phyloP scores from a whole-genome alignment of 108 stramenopile genomes.

The Craspedostauros australis region DNA sequence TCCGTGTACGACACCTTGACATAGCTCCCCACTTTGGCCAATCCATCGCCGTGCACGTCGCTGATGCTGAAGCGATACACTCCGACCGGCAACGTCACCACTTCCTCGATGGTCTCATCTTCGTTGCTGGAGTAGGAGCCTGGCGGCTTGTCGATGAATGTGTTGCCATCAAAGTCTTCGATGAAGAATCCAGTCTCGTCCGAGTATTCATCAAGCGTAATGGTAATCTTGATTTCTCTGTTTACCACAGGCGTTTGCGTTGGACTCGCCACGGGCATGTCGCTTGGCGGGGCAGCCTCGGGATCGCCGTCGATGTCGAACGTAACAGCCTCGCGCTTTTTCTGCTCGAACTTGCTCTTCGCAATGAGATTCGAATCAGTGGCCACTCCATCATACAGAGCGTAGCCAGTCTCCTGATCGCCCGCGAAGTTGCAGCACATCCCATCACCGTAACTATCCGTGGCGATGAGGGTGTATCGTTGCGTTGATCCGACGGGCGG shows the following conservation, averaged over 20 bases:
- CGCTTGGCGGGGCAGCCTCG: neutral
- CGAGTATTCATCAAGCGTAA: slow-evolving; percentile 13
- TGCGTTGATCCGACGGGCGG: neutral
- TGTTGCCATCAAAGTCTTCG: neutral
- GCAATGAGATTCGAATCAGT: slow-evolving; percentile 1
- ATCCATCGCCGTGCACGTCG: slow-evolving; percentile 20
- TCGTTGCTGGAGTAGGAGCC: slow-evolving; percentile 10
- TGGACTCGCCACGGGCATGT: neutral
- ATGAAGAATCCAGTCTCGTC: slow-evolving; percentile 29
- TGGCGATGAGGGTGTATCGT: slow-evolving; percentile 20
- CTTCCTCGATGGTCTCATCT: slow-evolving; percentile 5
- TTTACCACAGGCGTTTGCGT: neutral
- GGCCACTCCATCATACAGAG: slow-evolving; percentile 18
- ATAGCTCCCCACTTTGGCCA: slow-evolving; percentile 1
- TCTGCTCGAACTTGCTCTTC: slow-evolving; percentile 4
- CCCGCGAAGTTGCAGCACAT: slow-evolving; percentile 23
- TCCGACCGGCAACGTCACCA: slow-evolving; percentile 4
- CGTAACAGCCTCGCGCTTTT: slow-evolving; percentile 2
- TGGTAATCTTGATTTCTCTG: slow-evolving; percentile 12
- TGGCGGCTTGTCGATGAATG: slow-evolving; percentile 11
- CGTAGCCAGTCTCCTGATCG: slow-evolving; percentile 11
- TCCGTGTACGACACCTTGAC: slow-evolving; percentile 7
- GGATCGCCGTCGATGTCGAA: slow-evolving; percentile 3
- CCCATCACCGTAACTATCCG: slow-evolving; percentile 25
- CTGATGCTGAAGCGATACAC: slow-evolving; percentile 16